Base-by-base conservation (phyloP, 805 yeast genomes). In the Metschnikowia matae region DNA sequence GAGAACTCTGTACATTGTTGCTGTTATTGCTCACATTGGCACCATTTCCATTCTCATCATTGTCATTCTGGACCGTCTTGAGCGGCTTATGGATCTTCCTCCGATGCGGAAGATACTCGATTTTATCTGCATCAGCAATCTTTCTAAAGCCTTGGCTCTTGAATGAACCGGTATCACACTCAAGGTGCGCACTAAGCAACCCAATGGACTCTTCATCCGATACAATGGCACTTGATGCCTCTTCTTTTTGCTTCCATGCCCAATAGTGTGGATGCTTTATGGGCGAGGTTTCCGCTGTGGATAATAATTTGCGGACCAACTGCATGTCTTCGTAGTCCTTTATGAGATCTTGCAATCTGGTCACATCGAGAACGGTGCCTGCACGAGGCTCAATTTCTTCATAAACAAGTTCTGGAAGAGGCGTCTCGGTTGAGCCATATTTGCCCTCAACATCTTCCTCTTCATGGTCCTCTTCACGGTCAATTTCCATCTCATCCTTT, bases 41-140 rank as follows among this genome's bases (percentile, higher is more conserved):
- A 17, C 47, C 43, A 15, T 40, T 36, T 13, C 40, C 34, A 11
- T 20, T 41, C 14, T 74, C 79, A 18, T 80, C 84, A 31, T 78
- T 85, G 44, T 79, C 84, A 53, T 81, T 82, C 54, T 81, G 84
- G n/a, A 87, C 79, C 0, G 92, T 87, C 51, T 82, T 85, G 54
- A 87, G 68, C n/a, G 91, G 92, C 56, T 79, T 74, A 55, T 85
- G 81, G 1, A 79, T 67, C 58, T 79, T 82, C 52, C 88, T 80
- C 45, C 94, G 83, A 65, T 90, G 97, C 2, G 96, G 94, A 48
- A 91, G 71, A 62, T 89, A 91, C 52, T 81, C 85, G 13, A 80
- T 71, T 64, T 91, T 91, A 40, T 83, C 76, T 0, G 80, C 74
- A 55, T 90, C 96, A 0, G 85, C 79, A 36, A 89, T 82, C 63